Conservation (phyloP, 495 filamentous ascomycete species). For the Chaetomium fimeti region DNA sequence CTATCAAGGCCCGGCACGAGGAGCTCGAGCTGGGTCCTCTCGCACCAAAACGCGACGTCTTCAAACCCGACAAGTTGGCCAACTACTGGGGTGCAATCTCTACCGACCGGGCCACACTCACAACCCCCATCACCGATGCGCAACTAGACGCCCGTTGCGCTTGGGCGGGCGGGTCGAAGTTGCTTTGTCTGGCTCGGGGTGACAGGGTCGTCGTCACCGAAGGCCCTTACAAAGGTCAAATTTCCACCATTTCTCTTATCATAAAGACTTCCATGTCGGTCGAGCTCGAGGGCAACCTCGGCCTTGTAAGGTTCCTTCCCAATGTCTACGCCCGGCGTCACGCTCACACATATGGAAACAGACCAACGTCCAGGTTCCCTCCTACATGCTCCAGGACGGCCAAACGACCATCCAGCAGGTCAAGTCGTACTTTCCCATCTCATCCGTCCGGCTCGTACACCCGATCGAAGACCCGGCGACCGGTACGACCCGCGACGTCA, state of each 20-base stretch:
- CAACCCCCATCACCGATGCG: conserved; percentile 23
- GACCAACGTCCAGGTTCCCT: conserved; percentile 59
- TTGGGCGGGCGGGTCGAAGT: conserved; percentile 54
- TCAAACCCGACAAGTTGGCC: conserved; percentile 42
- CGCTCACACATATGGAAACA: conserved; percentile 31
- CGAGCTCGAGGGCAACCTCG: conserved; percentile 57
- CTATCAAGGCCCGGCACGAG: conserved; percentile 49
- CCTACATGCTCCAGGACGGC: conserved; percentile 50
- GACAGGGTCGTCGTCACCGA: conserved; percentile 78
- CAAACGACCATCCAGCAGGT: conserved; percentile 45
- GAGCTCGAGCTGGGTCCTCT: conserved; percentile 75
- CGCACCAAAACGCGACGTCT: conserved; percentile 68
- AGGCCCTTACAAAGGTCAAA: conserved; percentile 76
- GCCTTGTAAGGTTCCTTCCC: conserved; percentile 55
- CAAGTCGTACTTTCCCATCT: conserved; percentile 58
- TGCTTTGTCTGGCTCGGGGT: conserved; percentile 61
- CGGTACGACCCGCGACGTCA: conserved; percentile 62
- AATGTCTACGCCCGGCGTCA: neutral
- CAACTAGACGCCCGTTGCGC: conserved; percentile 36
- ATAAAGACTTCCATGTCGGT: conserved; percentile 57
- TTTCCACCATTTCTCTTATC: conserved; percentile 64
- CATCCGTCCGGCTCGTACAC: conserved; percentile 75
- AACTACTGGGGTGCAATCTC: conserved; percentile 32
- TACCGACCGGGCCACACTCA: conserved; percentile 30
- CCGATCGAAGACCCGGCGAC: conserved; percentile 64